Conservation (phyloP, 2,329 filamentous ascomycete species). For the Setomelanomma holmii region DNA sequence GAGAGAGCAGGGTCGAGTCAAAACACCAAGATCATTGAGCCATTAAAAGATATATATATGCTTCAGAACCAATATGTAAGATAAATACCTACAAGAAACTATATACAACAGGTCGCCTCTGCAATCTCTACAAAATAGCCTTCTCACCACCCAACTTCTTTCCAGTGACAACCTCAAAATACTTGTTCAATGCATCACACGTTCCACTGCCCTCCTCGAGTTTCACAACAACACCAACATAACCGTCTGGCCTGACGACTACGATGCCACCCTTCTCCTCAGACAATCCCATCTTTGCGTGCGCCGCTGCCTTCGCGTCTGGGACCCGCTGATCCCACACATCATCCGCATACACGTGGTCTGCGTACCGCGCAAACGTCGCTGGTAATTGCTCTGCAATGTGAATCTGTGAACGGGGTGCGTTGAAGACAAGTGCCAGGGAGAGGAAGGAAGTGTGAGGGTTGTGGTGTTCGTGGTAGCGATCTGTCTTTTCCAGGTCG, state of each 20-base stretch:
- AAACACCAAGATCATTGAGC: no score
- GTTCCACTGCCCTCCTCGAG: conserved; percentile 80
- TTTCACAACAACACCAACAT: conserved; percentile 77
- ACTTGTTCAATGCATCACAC: conserved; percentile 81
- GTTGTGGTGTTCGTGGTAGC: conserved; percentile 80
- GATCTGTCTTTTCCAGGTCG: conserved; percentile 60
- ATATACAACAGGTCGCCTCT: neutral
- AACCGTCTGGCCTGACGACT: conserved; percentile 85
- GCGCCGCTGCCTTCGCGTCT: conserved; percentile 74
- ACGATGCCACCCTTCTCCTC: conserved; percentile 78
- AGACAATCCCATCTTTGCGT: conserved; percentile 85
- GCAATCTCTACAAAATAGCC: conserved; percentile 33
- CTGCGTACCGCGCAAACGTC: conserved; percentile 75
- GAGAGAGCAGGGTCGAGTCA: no score
- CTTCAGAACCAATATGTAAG: no score
- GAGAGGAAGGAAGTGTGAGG: conserved; percentile 86
- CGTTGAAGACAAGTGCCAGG: conserved; percentile 76
- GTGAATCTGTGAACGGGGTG: conserved; percentile 72
- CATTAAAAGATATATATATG: no score
- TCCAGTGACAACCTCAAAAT: conserved; percentile 76
- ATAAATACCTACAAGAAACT: neutral
- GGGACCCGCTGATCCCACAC: conserved; percentile 74
- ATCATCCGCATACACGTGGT: conserved; percentile 88
- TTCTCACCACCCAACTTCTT: conserved; percentile 60
- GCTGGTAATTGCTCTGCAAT: conserved; percentile 74